phyloP scores from a whole-genome alignment of 1,139 yeast genomes.

The Hemisphaericaspora lyxosophila region DNA sequence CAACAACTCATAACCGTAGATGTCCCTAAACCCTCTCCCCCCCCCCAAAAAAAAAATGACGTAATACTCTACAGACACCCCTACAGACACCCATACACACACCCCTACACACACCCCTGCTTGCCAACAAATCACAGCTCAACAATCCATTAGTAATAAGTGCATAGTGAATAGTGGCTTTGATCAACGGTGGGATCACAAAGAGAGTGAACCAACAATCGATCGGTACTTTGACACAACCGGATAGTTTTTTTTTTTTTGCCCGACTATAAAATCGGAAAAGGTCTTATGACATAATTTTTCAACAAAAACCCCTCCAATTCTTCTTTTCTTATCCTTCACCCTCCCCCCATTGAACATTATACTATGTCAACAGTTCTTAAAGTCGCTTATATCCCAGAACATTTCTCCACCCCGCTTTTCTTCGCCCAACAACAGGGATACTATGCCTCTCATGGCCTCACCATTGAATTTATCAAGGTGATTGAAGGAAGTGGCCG shows the following conservation, averaged over 20 bases:
- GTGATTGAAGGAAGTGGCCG: constrained; percentile 90
- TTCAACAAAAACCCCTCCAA: neutral
- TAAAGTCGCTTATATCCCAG: constrained; percentile 83
- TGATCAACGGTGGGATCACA: neutral
- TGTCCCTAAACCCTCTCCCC: too few relatives aligned
- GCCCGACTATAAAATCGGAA: too few relatives aligned
- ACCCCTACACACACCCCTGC: too few relatives aligned
- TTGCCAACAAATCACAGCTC: neutral
- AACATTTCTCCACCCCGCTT: constrained; percentile 87
- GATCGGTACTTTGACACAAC: neutral
- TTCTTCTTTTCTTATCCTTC: neutral
- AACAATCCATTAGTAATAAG: neutral
- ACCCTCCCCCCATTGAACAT: neutral
- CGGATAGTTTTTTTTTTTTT: neutral
- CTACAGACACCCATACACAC: too few relatives aligned
- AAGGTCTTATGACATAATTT: neutral
- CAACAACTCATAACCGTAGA: too few relatives aligned
- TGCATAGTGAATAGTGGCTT: neutral
- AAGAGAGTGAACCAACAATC: neutral
- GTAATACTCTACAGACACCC: too few relatives aligned
- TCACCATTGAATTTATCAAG: constrained; percentile 63
- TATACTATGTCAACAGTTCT: constrained; percentile 7
- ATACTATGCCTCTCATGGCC: constrained; percentile 45
- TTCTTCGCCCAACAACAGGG: constrained; percentile 67
- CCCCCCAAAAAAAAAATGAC: too few relatives aligned